Evolutionary conservation across 139 green algal genomes (phyloP).

Genomic region (Chlorella sp.): DNA sequence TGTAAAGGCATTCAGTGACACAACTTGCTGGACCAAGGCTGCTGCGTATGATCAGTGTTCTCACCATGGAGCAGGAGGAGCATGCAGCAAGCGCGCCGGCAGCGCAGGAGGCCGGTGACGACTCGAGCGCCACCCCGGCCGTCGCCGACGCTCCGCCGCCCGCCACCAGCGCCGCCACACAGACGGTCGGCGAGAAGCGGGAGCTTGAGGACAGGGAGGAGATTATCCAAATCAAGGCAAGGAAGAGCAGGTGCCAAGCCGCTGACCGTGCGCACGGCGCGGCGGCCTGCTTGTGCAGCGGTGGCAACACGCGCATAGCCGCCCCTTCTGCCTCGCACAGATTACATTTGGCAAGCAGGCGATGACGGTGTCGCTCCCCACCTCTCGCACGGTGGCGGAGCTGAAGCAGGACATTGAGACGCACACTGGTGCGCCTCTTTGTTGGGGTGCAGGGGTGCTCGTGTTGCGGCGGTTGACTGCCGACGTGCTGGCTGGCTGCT

Average conservation of each 20-base stretch:
- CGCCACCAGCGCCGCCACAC: neutral
- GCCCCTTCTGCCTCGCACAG: conserved; percentile 1
- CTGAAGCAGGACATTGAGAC: conserved; percentile 36
- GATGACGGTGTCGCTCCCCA: conserved; percentile 33
- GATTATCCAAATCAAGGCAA: neutral
- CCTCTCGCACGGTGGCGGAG: conserved; percentile 39
- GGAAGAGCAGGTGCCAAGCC: neutral
- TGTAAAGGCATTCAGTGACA: too few relatives aligned
- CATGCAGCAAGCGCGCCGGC: too few relatives aligned
- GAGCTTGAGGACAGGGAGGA: neutral
- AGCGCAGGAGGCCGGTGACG: too few relatives aligned
- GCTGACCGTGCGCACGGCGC: neutral
- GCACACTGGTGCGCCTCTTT: neutral
- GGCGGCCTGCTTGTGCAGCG: neutral
- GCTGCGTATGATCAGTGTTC: too few relatives aligned
- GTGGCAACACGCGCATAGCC: neutral
- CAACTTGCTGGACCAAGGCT: too few relatives aligned
- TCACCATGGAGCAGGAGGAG: too few relatives aligned
- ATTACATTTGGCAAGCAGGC: conserved; percentile 49
- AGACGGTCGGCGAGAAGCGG: neutral
- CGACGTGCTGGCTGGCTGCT: neutral
- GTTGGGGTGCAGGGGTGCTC: neutral
- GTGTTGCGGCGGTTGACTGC: neutral
- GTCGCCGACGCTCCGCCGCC: too few relatives aligned
- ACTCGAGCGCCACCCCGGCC: too few relatives aligned